Evolutionary conservation across 768 basidiomycete species (phyloP).

Genomic region (Lactifluus subvellereus): DNA sequence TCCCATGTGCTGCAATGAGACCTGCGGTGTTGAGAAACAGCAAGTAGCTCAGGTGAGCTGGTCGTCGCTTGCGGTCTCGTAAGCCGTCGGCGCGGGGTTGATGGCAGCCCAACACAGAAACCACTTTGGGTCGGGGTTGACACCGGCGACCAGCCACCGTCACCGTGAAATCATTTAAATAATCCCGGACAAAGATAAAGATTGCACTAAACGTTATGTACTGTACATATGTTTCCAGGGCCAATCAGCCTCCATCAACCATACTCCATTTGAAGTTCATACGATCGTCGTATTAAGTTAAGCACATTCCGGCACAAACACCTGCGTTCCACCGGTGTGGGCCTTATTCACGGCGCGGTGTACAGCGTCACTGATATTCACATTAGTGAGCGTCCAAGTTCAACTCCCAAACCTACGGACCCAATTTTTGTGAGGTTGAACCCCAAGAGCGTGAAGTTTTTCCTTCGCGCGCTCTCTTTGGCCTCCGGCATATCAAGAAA

Average conservation of each 20-base stretch:
- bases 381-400: neutral
- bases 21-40: conserved; percentile 7
- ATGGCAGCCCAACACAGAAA: conserved; percentile 20
- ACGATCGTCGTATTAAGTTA: neutral
- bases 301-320: neutral
- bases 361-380: neutral
- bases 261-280: neutral
- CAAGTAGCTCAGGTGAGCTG: conserved; percentile 24
- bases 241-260: neutral
- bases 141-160: conserved; percentile 14
- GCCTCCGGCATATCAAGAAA: conserved; percentile 15
- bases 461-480: neutral
- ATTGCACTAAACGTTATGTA: no score
- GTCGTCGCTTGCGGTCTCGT: conserved; percentile 22
- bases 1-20: conserved; percentile 23
- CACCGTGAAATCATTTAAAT: neutral
- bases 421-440: conserved; percentile 1
- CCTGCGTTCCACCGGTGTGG: conserved; percentile 1
- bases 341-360: neutral
- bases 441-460: neutral
- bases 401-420: neutral
- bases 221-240: neutral
- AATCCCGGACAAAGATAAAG: neutral
- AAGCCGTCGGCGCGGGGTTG: conserved; percentile 21
- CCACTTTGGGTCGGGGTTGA: neutral